Evolutionary conservation across 1,139 yeast species (phyloP).

Genomic region (Magnusiomyces magnusii): DNA sequence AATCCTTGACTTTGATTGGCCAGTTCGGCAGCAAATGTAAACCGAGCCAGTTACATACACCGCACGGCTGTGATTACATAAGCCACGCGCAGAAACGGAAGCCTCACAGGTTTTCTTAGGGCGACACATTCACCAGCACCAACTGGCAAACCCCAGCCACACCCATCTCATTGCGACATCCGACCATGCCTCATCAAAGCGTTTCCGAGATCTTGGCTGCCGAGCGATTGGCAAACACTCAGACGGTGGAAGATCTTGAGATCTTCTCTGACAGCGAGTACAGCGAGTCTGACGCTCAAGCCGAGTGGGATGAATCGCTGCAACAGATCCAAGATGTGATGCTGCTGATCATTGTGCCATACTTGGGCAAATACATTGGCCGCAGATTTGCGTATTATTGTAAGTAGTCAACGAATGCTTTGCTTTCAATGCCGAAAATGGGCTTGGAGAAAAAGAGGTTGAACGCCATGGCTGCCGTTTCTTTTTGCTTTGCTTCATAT

Average conservation of each 20-base stretch:
- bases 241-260: not conserved
- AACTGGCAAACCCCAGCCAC: not conserved
- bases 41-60: no score
- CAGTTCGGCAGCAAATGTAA: no score
- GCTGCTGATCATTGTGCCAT: conserved; percentile 54
- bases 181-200: not conserved
- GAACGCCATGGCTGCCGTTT: no score
- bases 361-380: conserved; percentile 65
- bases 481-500: no score
- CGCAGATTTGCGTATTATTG: conserved; percentile 47
- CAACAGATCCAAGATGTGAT: conserved; percentile 52
- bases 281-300: conserved; percentile 43
- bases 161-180: no score
- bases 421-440: conserved; percentile 13
- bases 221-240: not conserved
- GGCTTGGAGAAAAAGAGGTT: no score
- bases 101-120: no score
- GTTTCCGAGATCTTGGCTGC: not conserved
- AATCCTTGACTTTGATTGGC: no score
- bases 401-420: conserved; percentile 18
- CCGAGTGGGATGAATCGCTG: conserved; percentile 75
- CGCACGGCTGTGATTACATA: no score
- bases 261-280: not conserved
- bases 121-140: not conserved
- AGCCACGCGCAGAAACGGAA: no score